Percentiles rank a stretch among this genome's conserved stretches.
phyloP scores from a whole-genome alignment of 257 asterid genomes.

The Solanum clarkiae region DNA sequence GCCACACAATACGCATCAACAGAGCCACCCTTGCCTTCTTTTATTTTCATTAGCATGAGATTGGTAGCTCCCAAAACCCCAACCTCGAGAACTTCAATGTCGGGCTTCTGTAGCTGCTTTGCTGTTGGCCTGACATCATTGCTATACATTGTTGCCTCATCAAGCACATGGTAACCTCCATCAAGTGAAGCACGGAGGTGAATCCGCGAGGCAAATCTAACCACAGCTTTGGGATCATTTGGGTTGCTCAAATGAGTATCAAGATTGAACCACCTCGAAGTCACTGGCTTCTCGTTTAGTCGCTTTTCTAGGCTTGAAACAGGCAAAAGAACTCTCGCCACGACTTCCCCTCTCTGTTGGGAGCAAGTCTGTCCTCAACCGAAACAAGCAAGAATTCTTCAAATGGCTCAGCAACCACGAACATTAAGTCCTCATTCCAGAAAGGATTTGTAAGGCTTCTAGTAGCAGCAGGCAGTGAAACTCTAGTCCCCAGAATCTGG shows the following conservation, averaged over 20 bases:
- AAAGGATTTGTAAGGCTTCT: conserved; percentile 49
- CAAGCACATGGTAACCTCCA: conserved; percentile 87
- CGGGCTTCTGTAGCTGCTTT: conserved; percentile 81
- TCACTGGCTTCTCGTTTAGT: conserved; percentile 46
- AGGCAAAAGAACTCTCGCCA: conserved; percentile 48
- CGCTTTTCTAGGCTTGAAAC: conserved; percentile 43
- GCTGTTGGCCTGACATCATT: conserved; percentile 82
- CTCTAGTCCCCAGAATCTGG: conserved; percentile 61
- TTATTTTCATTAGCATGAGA: conserved; percentile 63
- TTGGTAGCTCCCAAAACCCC: conserved; percentile 71
- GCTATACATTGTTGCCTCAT: conserved; percentile 77
- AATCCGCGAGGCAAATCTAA: conserved; percentile 63
- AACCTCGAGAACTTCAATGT: conserved; percentile 77
- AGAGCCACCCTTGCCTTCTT: conserved; percentile 79
- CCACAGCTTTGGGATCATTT: conserved; percentile 34
- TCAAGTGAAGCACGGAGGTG: conserved; percentile 70
- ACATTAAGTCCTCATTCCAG: conserved; percentile 78
- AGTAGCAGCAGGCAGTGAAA: conserved; percentile 29
- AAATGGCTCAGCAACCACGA: conserved; percentile 77
- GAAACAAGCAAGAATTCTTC: conserved; percentile 59
- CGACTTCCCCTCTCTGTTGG: conserved; percentile 58
- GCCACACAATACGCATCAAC: conserved; percentile 75
- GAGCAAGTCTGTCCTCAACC: conserved; percentile 52
- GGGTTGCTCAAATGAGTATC: conserved; percentile 34
- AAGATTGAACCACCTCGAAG: conserved; percentile 66